Evolutionary conservation across 495 filamentous ascomycete species (phyloP), one percentile per base, ranked within the genome.

Genomic region (Aspergillus sclerotioniger): DNA sequence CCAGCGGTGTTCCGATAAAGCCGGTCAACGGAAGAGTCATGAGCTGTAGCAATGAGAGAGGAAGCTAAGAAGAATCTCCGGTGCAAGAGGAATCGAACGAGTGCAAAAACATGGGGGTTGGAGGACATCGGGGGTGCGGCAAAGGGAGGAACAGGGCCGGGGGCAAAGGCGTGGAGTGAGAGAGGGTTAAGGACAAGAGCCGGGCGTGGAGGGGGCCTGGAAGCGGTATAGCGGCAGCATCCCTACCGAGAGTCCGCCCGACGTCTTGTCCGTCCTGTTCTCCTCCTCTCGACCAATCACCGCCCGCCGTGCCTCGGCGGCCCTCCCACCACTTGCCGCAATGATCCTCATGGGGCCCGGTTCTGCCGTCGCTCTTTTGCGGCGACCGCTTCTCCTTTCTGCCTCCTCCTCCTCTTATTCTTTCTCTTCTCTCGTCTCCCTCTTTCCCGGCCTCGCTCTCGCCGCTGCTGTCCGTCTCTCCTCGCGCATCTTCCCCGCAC

Each of bases 281-380:
- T 76, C 75, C 75, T 76, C 71, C 61, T 72, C 72, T 71, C 63
- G 61, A 33, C 76, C 76, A 79, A 79, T 79, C 70, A 79, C 20
- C 50, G 37, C 17, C 58, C 61, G 50, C 57, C 39, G 50, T 66
- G 63, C 51, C 55, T 65, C 63, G 62, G 65, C 59, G 64, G 63
- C 61, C 60, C 61, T 63, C 59, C 62, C 56, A 51, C 54, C 52
- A 56, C 56, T 61, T 62, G 56, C 60, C 56, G 59, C 55, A 60
- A 62, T 60, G 60, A 63, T 61, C 63, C 63, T 66, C 60, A 57
- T 55, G 47, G 63, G 54, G 44, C 37, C 53, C 56, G 31, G 60
- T 65, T 66, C 57, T 66, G 73, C 71, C 67, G 69, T 71, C 67
- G 68, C 66, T 71, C 71, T 68, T 66, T 21, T 61, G 59, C 60